These are phyloP conservation scores for Diaporthe amygdali DNA, from an alignment of 2,329 filamentous ascomycete genomes.

Conservation along the genomic window DNA sequence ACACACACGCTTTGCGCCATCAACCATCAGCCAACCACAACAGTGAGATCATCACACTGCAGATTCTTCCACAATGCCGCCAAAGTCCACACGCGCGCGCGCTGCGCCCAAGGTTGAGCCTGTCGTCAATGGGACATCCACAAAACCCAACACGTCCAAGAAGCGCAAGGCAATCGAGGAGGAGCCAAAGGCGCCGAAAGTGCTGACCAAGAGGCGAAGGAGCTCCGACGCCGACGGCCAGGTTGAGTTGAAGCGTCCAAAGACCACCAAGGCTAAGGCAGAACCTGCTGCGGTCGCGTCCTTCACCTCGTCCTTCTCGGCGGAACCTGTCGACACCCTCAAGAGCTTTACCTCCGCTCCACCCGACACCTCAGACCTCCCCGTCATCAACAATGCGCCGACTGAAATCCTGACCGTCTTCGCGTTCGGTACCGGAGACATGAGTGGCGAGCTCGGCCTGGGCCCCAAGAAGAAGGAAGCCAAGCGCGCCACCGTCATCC, in stretches of 20 bases:
- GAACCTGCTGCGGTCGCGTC: background rate
- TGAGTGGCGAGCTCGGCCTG: conserved; percentile 45
- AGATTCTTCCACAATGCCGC: conserved; percentile 19
- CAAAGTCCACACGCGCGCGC: conserved; percentile 20
- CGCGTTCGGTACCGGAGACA: conserved; percentile 46
- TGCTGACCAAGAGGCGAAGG: conserved; percentile 12
- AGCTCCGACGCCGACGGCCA: background rate
- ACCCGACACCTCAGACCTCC: conserved; percentile 23
- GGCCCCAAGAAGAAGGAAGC: conserved; percentile 29
- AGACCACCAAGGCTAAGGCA: conserved; percentile 10
- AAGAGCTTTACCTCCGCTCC: conserved; percentile 21
- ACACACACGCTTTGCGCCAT: background rate
- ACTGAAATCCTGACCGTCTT: conserved; percentile 27
- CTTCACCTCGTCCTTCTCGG: conserved; percentile 14
- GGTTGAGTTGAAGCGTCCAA: conserved; percentile 6
- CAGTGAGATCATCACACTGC: background rate
- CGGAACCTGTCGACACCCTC: conserved; percentile 21
- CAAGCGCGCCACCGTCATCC: conserved; percentile 27
- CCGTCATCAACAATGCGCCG: conserved; percentile 25
- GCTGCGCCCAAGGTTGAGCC: conserved; percentile 18
- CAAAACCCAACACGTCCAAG: conserved; percentile 18
- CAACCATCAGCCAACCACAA: conserved; percentile 1
- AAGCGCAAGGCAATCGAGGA: conserved; percentile 25
- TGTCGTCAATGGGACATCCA: conserved; percentile 12
- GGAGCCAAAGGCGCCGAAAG: background rate